Conservation (phyloP, 257 asterid genomes). For the Cruciata laevipes region DNA sequence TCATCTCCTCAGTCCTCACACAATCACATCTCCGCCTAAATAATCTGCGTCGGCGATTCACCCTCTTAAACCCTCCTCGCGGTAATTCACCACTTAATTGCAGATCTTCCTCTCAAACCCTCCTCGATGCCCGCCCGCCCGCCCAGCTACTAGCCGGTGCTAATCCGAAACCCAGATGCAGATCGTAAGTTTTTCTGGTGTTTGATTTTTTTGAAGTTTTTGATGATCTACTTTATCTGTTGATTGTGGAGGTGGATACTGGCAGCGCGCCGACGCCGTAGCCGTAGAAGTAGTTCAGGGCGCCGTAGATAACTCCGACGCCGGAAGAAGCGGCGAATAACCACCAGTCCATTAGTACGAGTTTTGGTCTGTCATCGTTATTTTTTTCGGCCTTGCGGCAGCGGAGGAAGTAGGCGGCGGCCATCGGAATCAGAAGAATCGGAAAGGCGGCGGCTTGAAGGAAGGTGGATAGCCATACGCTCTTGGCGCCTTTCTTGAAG, state of each 20-base stretch:
- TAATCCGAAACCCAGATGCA: too few relatives aligned
- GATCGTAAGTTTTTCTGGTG: too few relatives aligned
- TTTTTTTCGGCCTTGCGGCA: background rate
- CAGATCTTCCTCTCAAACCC: too few relatives aligned
- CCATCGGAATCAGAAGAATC: conserved; percentile 16
- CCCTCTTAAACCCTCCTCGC: too few relatives aligned
- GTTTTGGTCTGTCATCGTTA: background rate
- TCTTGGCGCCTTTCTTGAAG: conserved; percentile 20
- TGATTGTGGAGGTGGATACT: conserved; percentile 18
- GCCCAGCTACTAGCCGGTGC: too few relatives aligned
- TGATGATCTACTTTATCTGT: too few relatives aligned
- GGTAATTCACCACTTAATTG: too few relatives aligned
- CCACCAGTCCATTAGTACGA: conserved; percentile 17
- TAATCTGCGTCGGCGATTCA: too few relatives aligned
- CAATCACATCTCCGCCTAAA: too few relatives aligned
- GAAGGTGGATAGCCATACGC: conserved; percentile 23
- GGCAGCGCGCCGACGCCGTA: conserved; percentile 22
- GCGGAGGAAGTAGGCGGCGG: conserved; percentile 14
- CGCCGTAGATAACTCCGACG: conserved; percentile 19
- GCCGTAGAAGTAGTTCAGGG: conserved; percentile 17
- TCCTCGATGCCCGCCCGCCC: too few relatives aligned
- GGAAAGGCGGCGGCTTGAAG: conserved; percentile 24
- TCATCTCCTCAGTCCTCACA: too few relatives aligned
- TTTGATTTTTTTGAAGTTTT: too few relatives aligned
- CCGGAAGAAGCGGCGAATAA: conserved; percentile 1